Evolutionary conservation across 2,329 filamentous ascomycete genomes (phyloP).

Genomic region (Penicillium hordei): DNA sequence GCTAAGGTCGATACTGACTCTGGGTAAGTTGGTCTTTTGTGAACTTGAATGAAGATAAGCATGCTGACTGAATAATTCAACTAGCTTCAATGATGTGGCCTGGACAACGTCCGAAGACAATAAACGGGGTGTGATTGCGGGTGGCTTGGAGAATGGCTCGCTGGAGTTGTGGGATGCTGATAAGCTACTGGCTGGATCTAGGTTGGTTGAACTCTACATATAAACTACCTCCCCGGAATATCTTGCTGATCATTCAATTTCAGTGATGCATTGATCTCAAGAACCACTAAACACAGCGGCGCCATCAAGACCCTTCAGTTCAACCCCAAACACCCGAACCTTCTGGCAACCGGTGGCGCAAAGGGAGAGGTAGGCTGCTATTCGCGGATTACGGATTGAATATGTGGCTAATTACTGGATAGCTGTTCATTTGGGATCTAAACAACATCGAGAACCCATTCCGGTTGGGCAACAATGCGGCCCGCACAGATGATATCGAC

Average conservation of each 20-base stretch:
- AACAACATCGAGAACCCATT: slow-evolving; percentile 87
- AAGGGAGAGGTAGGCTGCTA: slow-evolving; percentile 67
- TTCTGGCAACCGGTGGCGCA: slow-evolving; percentile 86
- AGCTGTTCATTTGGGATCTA: slow-evolving; percentile 88
- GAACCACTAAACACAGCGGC: slow-evolving; percentile 85
- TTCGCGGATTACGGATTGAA: background rate
- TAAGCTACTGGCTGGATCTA: slow-evolving; percentile 56
- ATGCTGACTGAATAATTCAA: slow-evolving; percentile 24
- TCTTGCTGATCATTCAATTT: slow-evolving; percentile 17
- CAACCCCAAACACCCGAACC: slow-evolving; percentile 87
- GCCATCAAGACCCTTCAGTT: slow-evolving; percentile 94
- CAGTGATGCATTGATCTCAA: slow-evolving; percentile 76
- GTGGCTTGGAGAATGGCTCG: slow-evolving; percentile 89
- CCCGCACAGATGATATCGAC: slow-evolving; percentile 91
- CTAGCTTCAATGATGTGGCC: slow-evolving; percentile 92
- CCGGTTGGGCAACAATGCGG: slow-evolving; percentile 80
- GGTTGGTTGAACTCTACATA: slow-evolving; percentile 38
- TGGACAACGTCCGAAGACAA: slow-evolving; percentile 83
- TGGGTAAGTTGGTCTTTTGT: slow-evolving; percentile 58
- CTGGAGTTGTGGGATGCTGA: slow-evolving; percentile 92
- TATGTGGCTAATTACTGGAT: slow-evolving; percentile 20
- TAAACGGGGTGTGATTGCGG: slow-evolving; percentile 85
- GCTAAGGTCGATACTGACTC: slow-evolving; percentile 84
- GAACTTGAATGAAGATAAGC: background rate
- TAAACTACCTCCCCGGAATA: background rate